These are phyloP conservation scores for Trichophyton benhamiae DNA, from an alignment of 2,329 filamentous ascomycete species.

Conservation along the genomic window DNA sequence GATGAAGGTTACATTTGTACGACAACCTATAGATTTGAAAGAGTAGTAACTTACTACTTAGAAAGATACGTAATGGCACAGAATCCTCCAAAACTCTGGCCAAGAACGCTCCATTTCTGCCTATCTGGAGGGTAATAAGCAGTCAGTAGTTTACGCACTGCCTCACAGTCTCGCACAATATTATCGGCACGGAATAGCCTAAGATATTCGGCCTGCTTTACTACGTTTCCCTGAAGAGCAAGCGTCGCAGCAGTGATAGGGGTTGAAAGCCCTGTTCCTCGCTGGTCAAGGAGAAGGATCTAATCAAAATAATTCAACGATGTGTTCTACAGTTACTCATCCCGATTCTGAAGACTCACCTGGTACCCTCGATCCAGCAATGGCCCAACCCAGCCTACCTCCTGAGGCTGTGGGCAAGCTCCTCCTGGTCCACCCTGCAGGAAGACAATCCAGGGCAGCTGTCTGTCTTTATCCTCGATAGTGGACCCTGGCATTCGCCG, in stretches of 20 bases:
- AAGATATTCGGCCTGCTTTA: conserved; percentile 66
- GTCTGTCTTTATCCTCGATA: conserved; percentile 32
- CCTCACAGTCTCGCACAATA: conserved; percentile 81
- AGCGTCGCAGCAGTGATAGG: conserved; percentile 66
- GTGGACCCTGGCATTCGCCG: conserved; percentile 52
- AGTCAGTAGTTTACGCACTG: conserved; percentile 64
- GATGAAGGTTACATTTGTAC: background rate
- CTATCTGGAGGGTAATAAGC: conserved; percentile 55
- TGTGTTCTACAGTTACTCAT: background rate
- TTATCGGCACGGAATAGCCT: conserved; percentile 78
- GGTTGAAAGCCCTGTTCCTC: conserved; percentile 74
- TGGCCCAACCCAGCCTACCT: conserved; percentile 55
- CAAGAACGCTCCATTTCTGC: conserved; percentile 72
- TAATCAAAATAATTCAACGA: conserved; percentile 12
- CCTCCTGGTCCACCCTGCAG: conserved; percentile 80
- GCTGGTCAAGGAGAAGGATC: conserved; percentile 73
- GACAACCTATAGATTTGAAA: too few species aligned
- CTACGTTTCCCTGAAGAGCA: conserved; percentile 48
- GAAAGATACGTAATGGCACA: conserved; percentile 74
- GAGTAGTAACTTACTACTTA: conserved; percentile 41
- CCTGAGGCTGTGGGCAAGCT: conserved; percentile 62
- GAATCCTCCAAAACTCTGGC: conserved; percentile 88
- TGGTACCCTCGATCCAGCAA: conserved; percentile 74
- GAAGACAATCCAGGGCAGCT: conserved; percentile 54
- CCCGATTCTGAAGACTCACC: conserved; percentile 27